Percentiles rank a stretch among this genome's conserved stretches.
Conservation (phyloP, 768 basidiomycete genomes). For the Xerocomellus intermedius region DNA sequence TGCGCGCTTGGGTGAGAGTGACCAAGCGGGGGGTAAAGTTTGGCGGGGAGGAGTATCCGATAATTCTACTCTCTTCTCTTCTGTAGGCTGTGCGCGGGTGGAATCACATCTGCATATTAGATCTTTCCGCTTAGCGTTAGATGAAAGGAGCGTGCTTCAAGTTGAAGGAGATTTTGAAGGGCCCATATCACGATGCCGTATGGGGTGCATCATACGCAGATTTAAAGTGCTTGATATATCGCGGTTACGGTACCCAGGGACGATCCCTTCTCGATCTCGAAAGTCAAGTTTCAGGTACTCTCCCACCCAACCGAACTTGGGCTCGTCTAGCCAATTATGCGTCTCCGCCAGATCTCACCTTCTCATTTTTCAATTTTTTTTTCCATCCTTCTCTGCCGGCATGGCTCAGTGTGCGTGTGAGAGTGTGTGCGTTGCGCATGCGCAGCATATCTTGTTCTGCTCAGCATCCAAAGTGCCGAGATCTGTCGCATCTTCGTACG, state of each 20-base stretch:
- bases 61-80: slow-evolving; percentile 14
- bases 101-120: slow-evolving; percentile 32
- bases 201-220: slow-evolving; percentile 33
- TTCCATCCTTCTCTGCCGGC: slow-evolving; percentile 22
- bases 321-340: slow-evolving; percentile 26
- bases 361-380: slow-evolving; percentile 13
- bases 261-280: slow-evolving; percentile 38
- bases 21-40: slow-evolving; percentile 14
- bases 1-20: neutral
- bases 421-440: slow-evolving; percentile 19
- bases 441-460: slow-evolving; percentile 12
- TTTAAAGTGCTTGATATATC: slow-evolving; percentile 35
- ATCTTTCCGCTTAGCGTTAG: slow-evolving; percentile 38
- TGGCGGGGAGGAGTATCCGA: slow-evolving; percentile 8
- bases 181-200: slow-evolving; percentile 35
- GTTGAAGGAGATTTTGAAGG: slow-evolving; percentile 24
- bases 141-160: slow-evolving; percentile 34
- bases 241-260: slow-evolving; percentile 35
- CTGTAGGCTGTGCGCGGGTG: slow-evolving; percentile 25
- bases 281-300: slow-evolving; percentile 37
- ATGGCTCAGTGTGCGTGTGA: slow-evolving; percentile 20
- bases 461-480: slow-evolving; percentile 17
- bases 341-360: slow-evolving; percentile 22
- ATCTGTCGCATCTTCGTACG: slow-evolving; percentile 26
- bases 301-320: slow-evolving; percentile 27